phyloP scores from a whole-genome alignment of 1,284 basidiomycete species.

The Cryptococcus sp. region DNA sequence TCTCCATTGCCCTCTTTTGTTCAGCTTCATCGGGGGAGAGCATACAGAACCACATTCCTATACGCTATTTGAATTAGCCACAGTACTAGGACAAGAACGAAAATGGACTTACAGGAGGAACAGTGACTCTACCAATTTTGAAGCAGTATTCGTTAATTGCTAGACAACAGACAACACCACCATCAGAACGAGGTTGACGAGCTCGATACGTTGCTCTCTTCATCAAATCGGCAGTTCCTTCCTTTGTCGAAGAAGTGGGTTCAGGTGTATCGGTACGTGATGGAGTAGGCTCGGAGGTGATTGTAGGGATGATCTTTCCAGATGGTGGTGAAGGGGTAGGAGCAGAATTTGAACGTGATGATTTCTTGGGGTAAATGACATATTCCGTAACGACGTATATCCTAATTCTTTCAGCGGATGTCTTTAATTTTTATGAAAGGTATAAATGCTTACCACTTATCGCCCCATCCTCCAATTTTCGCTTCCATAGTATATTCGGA shows the following conservation, averaged over 20 bases:
- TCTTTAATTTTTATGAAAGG: not conserved
- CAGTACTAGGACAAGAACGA: not conserved
- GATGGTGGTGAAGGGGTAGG: constrained; percentile 1
- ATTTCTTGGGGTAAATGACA: constrained; percentile 57
- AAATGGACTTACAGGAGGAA: constrained; percentile 56
- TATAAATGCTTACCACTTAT: constrained; percentile 65
- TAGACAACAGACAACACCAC: constrained; percentile 61
- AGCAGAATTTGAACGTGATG: constrained; percentile 4
- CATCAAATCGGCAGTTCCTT: constrained; percentile 4
- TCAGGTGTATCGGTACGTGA: not conserved
- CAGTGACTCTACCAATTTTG: constrained; percentile 69
- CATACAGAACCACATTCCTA: constrained; percentile 9
- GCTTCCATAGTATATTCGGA: constrained; percentile 64
- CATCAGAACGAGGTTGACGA: constrained; percentile 37
- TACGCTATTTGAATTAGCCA: constrained; percentile 5
- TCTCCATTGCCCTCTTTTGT: constrained; percentile 9
- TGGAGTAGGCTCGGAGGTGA: not conserved
- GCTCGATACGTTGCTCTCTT: constrained; percentile 9
- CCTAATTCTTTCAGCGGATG: constrained; percentile 42
- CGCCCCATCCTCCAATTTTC: constrained; percentile 68
- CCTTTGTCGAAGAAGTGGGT: not conserved
- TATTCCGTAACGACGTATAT: constrained; percentile 62
- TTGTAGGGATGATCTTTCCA: not conserved
- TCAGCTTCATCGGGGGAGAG: constrained; percentile 7
- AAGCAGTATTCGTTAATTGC: constrained; percentile 65